Conservation (phyloP, 164 flowering plant genomes). For the Nymphaea thermarum region DNA sequence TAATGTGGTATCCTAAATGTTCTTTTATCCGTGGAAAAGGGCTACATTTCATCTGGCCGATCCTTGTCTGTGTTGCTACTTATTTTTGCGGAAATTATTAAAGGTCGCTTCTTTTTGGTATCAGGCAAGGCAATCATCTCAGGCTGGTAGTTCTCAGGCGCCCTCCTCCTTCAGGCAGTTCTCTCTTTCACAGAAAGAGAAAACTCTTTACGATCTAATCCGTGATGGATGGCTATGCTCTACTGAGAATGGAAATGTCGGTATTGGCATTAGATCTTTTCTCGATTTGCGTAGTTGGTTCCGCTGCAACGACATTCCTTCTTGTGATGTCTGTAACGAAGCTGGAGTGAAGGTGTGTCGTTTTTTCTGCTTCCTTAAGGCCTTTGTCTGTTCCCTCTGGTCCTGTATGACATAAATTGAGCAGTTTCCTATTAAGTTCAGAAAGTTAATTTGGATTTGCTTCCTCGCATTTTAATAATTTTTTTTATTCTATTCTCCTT, state of each 20-base stretch:
- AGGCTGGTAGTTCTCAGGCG: constrained; percentile 22
- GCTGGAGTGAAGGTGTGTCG: constrained; percentile 77
- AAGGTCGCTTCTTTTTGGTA: neutral
- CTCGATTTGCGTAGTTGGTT: constrained; percentile 94
- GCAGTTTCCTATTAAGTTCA: neutral
- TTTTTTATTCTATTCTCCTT: neutral
- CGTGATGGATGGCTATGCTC: constrained; percentile 68
- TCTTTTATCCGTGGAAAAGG: no score
- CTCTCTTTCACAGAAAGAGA: constrained; percentile 74
- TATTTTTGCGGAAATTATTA: no score
- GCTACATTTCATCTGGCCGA: no score
- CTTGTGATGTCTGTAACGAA: constrained; percentile 90
- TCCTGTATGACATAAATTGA: neutral
- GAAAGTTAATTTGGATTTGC: neutral
- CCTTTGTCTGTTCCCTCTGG: neutral
- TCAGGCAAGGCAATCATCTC: constrained; percentile 17
- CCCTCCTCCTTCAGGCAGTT: constrained; percentile 72
- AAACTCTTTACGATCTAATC: constrained; percentile 61
- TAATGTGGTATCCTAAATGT: no score
- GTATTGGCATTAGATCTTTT: constrained; percentile 83
- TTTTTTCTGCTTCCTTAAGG: constrained; percentile 3
- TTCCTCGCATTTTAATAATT: neutral
- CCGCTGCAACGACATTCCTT: constrained; percentile 49
- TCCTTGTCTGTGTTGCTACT: no score
- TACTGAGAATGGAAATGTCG: constrained; percentile 49